Conservation (phyloP, 768 basidiomycete species). For the Amanita jacksonii region DNA sequence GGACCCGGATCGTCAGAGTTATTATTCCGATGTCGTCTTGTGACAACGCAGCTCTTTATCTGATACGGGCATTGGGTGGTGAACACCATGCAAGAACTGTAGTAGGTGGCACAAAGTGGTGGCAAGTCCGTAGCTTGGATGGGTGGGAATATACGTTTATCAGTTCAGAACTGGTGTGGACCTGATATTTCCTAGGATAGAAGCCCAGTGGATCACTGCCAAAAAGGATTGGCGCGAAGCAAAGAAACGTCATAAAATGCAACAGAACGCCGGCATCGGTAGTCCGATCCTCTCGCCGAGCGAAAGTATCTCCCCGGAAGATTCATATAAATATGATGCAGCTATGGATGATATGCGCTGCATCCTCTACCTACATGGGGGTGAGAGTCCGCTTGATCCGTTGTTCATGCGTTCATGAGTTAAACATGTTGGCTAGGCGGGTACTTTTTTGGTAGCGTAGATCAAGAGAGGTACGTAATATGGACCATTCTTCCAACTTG, state of each 20-base stretch:
- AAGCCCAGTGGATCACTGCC: conserved; percentile 82
- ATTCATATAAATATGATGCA: conserved; percentile 33
- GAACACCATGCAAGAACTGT: conserved; percentile 57
- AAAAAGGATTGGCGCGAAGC: conserved; percentile 76
- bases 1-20: conserved; percentile 64
- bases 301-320: conserved; percentile 14
- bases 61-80: conserved; percentile 81
- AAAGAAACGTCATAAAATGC: conserved; percentile 45
- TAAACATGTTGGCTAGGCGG: conserved; percentile 39
- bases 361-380: conserved; percentile 76
- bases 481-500: neutral
- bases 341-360: conserved; percentile 82
- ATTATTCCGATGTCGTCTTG: conserved; percentile 69
- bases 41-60: conserved; percentile 58
- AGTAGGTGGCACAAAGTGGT: conserved; percentile 93
- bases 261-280: conserved; percentile 18
- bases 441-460: conserved; percentile 78
- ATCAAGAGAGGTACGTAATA: conserved; percentile 52
- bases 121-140: conserved; percentile 83
- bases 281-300: conserved; percentile 7
- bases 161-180: conserved; percentile 6
- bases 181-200: conserved; percentile 40
- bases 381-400: conserved; percentile 23
- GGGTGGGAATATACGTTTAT: conserved; percentile 38
- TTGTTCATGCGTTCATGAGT: neutral